phyloP scores from a whole-genome alignment of 768 basidiomycete species.

The Tricholoma terreum region DNA sequence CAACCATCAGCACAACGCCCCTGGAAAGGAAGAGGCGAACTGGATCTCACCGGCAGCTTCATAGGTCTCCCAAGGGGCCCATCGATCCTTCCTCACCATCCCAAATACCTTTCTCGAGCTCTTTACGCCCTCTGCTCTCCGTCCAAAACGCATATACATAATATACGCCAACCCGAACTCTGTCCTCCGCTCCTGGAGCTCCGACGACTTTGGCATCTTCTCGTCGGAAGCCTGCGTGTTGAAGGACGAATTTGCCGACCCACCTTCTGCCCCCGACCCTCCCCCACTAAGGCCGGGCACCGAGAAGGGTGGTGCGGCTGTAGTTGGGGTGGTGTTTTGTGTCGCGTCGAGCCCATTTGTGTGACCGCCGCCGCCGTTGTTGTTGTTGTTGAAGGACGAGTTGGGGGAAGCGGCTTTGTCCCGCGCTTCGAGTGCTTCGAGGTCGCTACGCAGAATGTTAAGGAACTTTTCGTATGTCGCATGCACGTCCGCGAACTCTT shows the following conservation, averaged over 20 bases:
- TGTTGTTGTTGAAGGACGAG: constrained; percentile 1
- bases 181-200: constrained; percentile 53
- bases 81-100: constrained; percentile 73
- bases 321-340: not conserved
- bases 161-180: constrained; percentile 81
- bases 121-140: constrained; percentile 85
- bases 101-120: constrained; percentile 74
- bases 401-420: constrained; percentile 24
- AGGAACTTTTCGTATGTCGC: constrained; percentile 72
- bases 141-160: constrained; percentile 91
- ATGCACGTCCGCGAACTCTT: constrained; percentile 66
- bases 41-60: constrained; percentile 77
- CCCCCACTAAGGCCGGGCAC: not conserved
- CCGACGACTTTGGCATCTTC: constrained; percentile 51
- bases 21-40: constrained; percentile 3
- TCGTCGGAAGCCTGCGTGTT: constrained; percentile 51
- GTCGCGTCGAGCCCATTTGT: constrained; percentile 1
- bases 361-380: constrained; percentile 3
- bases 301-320: not conserved
- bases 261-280: constrained; percentile 20
- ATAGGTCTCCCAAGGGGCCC: constrained; percentile 88
- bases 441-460: constrained; percentile 54
- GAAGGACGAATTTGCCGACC: constrained; percentile 43
- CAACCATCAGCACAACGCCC: not conserved
- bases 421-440: constrained; percentile 57